These are phyloP conservation scores for Phytophthora uliginosa DNA, from an alignment of 352 stramenopile genomes.

Conservation along the genomic window DNA sequence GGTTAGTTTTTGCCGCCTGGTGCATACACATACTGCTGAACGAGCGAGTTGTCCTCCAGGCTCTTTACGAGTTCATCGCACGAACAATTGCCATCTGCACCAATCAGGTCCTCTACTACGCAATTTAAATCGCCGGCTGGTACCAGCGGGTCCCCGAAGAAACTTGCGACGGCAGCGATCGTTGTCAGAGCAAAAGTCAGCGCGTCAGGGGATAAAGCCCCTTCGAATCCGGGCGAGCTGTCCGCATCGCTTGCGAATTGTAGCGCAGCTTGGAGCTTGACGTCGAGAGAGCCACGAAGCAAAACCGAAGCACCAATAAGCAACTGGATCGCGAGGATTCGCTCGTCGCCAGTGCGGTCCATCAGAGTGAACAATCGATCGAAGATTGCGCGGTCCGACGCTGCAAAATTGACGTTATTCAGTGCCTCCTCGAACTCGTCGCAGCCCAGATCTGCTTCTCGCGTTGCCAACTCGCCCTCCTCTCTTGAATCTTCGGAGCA, in stretches of 20 bases:
- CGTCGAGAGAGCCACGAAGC: slow-evolving; percentile 48
- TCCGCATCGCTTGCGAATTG: slow-evolving; percentile 33
- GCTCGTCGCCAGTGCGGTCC: slow-evolving; percentile 68
- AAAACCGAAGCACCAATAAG: slow-evolving; percentile 53
- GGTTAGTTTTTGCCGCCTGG: background rate
- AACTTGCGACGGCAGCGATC: slow-evolving; percentile 52
- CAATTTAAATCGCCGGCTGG: slow-evolving; percentile 40
- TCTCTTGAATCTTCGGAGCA: background rate
- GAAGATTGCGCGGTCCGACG: slow-evolving; percentile 60
- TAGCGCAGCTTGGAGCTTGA: slow-evolving; percentile 51
- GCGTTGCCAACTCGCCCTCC: slow-evolving; percentile 8
- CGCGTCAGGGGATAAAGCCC: slow-evolving; percentile 25
- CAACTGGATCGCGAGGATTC: slow-evolving; percentile 53
- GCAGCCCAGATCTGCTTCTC: slow-evolving; percentile 48
- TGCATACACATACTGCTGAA: slow-evolving; percentile 51
- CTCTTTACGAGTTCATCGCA: slow-evolving; percentile 38
- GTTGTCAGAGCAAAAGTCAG: slow-evolving; percentile 63
- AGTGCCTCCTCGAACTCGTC: slow-evolving; percentile 51
- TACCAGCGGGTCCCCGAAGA: slow-evolving; percentile 66
- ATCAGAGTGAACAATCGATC: slow-evolving; percentile 70
- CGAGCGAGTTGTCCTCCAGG: slow-evolving; percentile 46
- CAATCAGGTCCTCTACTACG: slow-evolving; percentile 21
- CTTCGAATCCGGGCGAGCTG: slow-evolving; percentile 3
- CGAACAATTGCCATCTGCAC: slow-evolving; percentile 6
- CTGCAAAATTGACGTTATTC: slow-evolving; percentile 51